phyloP scores from a whole-genome alignment of 805 yeast species.

The Saccharomycopsis microspora region DNA sequence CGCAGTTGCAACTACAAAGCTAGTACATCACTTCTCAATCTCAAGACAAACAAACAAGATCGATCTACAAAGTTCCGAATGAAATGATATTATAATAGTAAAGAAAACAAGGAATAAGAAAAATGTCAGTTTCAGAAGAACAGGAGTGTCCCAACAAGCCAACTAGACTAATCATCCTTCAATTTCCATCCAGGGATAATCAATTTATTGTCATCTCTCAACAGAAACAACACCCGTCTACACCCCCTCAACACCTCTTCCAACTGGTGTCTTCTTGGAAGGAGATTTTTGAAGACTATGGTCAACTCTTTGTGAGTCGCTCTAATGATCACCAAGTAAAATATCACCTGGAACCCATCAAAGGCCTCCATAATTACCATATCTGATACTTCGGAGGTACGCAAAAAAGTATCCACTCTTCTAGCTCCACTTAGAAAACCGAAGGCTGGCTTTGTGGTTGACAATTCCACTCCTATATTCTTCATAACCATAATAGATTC shows the following conservation, averaged over 20 bases:
- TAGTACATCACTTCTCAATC: no score
- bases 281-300: slow-evolving; percentile 30
- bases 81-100: no score
- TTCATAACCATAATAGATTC: slow-evolving; percentile 31
- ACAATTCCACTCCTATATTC: slow-evolving; percentile 31
- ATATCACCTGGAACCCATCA: slow-evolving; percentile 37
- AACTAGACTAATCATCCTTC: no score
- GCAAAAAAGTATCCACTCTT: slow-evolving; percentile 26
- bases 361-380: slow-evolving; percentile 41
- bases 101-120: no score
- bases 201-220: slow-evolving; percentile 12
- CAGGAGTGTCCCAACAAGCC: no score
- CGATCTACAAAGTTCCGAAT: no score
- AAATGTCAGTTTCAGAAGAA: no score
- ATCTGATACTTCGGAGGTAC: slow-evolving; percentile 33
- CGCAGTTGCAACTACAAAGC: no score
- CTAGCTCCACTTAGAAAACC: slow-evolving; percentile 2
- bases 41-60: no score
- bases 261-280: slow-evolving; percentile 31
- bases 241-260: slow-evolving; percentile 30
- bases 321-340: slow-evolving; percentile 21
- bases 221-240: slow-evolving; percentile 25
- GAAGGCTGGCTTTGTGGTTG: slow-evolving; percentile 18
- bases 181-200: slow-evolving; percentile 2
- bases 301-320: slow-evolving; percentile 16